Evolutionary conservation across 352 stramenopile genomes (phyloP).

Genomic region (Thalassiosira allenii): DNA sequence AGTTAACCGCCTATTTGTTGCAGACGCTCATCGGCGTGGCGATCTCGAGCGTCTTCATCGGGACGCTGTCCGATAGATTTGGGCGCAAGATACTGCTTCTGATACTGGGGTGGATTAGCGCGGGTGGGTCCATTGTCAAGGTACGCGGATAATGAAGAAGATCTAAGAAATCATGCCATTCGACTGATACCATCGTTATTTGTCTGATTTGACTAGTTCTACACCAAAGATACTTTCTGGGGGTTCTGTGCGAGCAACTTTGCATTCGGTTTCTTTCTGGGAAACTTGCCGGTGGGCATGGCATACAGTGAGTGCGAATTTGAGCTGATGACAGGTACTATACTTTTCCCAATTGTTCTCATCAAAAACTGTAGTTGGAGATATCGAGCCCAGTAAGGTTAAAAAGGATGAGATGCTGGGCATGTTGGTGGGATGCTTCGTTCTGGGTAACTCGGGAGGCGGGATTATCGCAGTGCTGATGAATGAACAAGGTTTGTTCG

Average conservation of each 20-base stretch:
- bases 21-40: conserved; percentile 41
- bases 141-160: too few species aligned
- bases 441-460: conserved; percentile 35
- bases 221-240: conserved; percentile 37
- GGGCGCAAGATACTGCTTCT: conserved; percentile 40
- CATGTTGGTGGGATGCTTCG: conserved; percentile 36
- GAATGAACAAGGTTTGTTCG: conserved; percentile 19
- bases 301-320: too few species aligned
- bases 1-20: too few species aligned
- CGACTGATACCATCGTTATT: neutral
- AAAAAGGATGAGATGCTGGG: conserved; percentile 37
- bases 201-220: conserved; percentile 11
- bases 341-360: neutral
- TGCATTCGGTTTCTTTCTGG: conserved; percentile 40
- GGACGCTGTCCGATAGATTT: conserved; percentile 23
- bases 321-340: too few species aligned
- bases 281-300: conserved; percentile 36
- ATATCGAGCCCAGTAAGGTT: conserved; percentile 21
- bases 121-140: conserved; percentile 34
- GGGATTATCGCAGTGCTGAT: conserved; percentile 48
- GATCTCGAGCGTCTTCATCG: conserved; percentile 38
- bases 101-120: conserved; percentile 17
- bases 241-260: conserved; percentile 43
- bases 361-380: conserved; percentile 6
- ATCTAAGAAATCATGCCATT: neutral